Conservation (phyloP, 2,329 filamentous ascomycete genomes). For the Fusarium dlaminii region DNA sequence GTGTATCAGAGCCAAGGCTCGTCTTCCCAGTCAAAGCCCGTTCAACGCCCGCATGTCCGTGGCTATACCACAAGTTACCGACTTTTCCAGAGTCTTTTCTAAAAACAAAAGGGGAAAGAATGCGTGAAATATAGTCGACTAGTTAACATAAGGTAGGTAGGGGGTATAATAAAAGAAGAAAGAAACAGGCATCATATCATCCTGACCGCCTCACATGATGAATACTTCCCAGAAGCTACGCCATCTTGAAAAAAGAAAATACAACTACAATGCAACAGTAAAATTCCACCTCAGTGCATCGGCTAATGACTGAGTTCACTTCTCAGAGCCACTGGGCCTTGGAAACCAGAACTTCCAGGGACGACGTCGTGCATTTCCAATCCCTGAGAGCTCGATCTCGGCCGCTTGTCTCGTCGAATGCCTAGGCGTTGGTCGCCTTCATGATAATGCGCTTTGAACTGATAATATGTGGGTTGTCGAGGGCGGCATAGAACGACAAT, state of each 20-base stretch:
- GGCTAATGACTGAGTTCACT: slow-evolving; percentile 43
- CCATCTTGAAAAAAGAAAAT: slow-evolving; percentile 13
- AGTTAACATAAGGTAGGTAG: slow-evolving; percentile 23
- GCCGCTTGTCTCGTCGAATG: slow-evolving; percentile 49
- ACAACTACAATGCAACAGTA: slow-evolving; percentile 15
- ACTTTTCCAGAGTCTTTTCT: slow-evolving; percentile 26
- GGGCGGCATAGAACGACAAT: slow-evolving; percentile 83
- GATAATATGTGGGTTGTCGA: slow-evolving; percentile 86
- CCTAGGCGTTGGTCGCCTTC: slow-evolving; percentile 88
- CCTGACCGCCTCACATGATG: slow-evolving; percentile 29
- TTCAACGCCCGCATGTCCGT: slow-evolving; percentile 22
- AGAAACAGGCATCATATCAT: slow-evolving; percentile 38
- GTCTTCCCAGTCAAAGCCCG: background rate
- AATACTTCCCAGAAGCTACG: slow-evolving; percentile 42
- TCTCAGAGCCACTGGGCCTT: slow-evolving; percentile 62
- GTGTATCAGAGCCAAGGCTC: slow-evolving; percentile 10
- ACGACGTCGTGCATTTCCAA: slow-evolving; percentile 79
- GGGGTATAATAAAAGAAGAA: slow-evolving; percentile 36
- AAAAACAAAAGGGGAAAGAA: slow-evolving; percentile 10
- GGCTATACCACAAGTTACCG: background rate
- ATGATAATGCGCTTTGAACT: slow-evolving; percentile 80
- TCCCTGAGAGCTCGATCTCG: slow-evolving; percentile 70
- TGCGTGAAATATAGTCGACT: slow-evolving; percentile 24
- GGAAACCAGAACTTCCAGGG: slow-evolving; percentile 58
- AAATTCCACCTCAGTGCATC: slow-evolving; percentile 1